Base-by-base conservation (phyloP, 768 basidiomycete genomes). In the Russula ochroleuca region DNA sequence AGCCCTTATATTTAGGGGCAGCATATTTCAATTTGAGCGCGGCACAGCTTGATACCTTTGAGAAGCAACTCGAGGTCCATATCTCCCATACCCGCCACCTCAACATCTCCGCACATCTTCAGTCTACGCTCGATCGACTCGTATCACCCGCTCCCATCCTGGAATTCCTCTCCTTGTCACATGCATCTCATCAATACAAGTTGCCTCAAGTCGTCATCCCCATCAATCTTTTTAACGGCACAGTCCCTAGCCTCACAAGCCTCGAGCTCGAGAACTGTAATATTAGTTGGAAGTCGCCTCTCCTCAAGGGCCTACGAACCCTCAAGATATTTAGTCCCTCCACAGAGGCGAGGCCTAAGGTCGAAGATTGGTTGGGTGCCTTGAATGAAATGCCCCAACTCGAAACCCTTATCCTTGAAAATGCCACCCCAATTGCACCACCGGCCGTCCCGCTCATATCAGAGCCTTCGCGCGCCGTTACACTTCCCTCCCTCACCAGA, bases 301-400 rank as follows among this genome's bases (percentile, higher is more conserved):
- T 64, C 35, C 38, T 67, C 11, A 59, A 45, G 23, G 37, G 58
- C 38, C 21, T 67, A 17, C 40, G 15, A n/a, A 28, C 19, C 15
- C 53, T 67, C 14, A 19, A 63, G 41, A 59, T 66, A 45, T 1
- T 21, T 1, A 13, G 2, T 2, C 35, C 50, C n/a, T 59, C 52
- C 15, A 13, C 2, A 25, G 11, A 15, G 7, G 11, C 9, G 6
- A 43, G 57, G 17, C 65, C 61, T 19, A 50, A 10, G 14, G 48
- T 62, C 7, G 31, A 28, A 14, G 37, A 52, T 28, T 66, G 61
- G 61, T 47, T 67, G 31, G 53, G 57, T 48, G 63, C 66, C 5
- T 59, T 67, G 25, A 38, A 57, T 2, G 43, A 43, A 33, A 50
- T 63, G 52, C 37, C 62, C n/a, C 41, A 64, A 41, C 48, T 66